phyloP scores from a whole-genome alignment of 2,329 filamentous ascomycete genomes.

The Nemania diffusa region DNA sequence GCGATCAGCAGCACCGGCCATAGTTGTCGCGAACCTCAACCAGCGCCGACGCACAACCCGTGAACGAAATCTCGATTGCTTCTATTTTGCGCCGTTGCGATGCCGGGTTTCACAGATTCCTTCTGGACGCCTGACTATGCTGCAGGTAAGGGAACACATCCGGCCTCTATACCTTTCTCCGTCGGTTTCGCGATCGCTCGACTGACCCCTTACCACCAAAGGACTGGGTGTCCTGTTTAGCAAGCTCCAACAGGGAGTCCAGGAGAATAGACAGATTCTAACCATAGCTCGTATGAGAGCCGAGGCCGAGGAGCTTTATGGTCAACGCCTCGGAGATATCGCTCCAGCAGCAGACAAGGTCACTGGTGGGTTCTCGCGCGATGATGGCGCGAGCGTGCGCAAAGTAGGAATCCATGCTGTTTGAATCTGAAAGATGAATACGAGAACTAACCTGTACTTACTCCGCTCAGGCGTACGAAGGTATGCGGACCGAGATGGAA shows the following conservation, averaged over 20 bases:
- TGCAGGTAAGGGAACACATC: constrained; percentile 70
- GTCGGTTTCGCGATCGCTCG: constrained; percentile 3
- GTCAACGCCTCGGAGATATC: constrained; percentile 82
- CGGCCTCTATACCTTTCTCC: background rate
- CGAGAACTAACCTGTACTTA: constrained; percentile 39
- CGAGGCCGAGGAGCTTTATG: constrained; percentile 93
- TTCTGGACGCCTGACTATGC: constrained; percentile 99
- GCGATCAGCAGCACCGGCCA: background rate
- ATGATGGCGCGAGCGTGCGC: constrained; percentile 94
- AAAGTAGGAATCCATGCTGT: constrained; percentile 72
- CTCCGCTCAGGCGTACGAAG: constrained; percentile 81
- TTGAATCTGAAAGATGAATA: constrained; percentile 9
- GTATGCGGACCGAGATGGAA: constrained; percentile 90
- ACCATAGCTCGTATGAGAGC: constrained; percentile 93
- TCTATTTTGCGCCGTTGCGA: constrained; percentile 56
- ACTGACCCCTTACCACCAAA: constrained; percentile 49
- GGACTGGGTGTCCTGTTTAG: constrained; percentile 92
- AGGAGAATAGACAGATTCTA: constrained; percentile 94
- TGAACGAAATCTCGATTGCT: constrained; percentile 2
- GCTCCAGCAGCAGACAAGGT: constrained; percentile 83
- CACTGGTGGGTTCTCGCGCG: constrained; percentile 82
- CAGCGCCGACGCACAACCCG: constrained; percentile 7
- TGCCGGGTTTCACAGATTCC: constrained; percentile 92
- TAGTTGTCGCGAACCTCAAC: constrained; percentile 11
- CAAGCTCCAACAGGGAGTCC: constrained; percentile 95